Conservation (phyloP, 2,329 filamentous ascomycete genomes). For the Claviceps fusiformis region DNA sequence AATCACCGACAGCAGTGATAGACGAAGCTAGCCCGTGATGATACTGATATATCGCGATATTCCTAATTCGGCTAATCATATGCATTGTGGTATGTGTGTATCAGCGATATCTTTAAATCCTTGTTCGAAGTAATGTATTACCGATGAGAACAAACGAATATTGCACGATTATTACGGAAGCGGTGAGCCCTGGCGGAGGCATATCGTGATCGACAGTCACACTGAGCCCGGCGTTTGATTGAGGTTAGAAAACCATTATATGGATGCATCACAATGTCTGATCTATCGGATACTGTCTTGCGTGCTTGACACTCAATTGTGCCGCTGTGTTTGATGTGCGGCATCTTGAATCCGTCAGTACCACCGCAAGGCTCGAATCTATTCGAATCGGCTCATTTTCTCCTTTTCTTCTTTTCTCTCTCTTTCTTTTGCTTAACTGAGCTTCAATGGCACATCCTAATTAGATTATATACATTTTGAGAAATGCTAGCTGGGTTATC, state of each 20-base stretch:
- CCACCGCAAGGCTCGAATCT: neutral
- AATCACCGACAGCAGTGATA: constrained; percentile 10
- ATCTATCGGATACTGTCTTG: neutral
- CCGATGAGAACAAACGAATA: neutral
- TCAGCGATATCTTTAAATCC: neutral
- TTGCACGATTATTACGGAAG: neutral
- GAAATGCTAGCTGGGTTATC: neutral
- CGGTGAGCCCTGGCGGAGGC: neutral
- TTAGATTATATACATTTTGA: neutral
- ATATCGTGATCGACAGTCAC: neutral
- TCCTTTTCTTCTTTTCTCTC: neutral
- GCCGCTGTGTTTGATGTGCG: neutral
- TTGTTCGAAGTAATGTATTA: neutral
- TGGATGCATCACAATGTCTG: neutral
- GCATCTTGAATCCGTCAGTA: neutral
- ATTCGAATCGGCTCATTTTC: neutral
- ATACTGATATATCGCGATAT: neutral
- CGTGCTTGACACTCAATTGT: neutral
- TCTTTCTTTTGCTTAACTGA: neutral
- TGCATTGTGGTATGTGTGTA: neutral
- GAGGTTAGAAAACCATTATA: neutral
- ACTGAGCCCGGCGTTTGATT: neutral
- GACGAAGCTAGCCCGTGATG: neutral
- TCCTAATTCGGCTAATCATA: neutral
- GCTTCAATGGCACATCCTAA: neutral